A percentile compares a stretch with the other conserved stretches of the same genome.
Conservation (phyloP, 306 rosid species). For the Macrotyloma uniflorum region DNA sequence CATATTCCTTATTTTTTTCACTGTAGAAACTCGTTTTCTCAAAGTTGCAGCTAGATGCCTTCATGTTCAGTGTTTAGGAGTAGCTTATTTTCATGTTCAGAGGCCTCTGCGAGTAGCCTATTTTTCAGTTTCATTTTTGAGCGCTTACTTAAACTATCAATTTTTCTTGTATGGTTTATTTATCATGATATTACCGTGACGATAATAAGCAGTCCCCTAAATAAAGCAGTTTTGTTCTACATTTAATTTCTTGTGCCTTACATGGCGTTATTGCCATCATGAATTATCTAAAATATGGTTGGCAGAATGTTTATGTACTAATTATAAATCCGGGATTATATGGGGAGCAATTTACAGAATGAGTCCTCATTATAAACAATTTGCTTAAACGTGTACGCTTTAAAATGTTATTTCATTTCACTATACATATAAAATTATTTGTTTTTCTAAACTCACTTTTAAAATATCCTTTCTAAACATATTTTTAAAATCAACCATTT, state of each 20-base stretch:
- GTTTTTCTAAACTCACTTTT: not conserved
- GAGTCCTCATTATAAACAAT: too few species aligned
- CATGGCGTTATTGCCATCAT: not conserved
- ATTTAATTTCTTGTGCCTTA: too few species aligned
- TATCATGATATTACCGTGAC: not conserved
- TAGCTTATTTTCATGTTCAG: not conserved
- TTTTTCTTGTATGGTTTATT: not conserved
- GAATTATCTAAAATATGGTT: not conserved
- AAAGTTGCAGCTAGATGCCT: slow-evolving; percentile 22
- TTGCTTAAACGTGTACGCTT: too few species aligned
- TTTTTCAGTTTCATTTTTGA: slow-evolving; percentile 22
- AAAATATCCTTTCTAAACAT: not conserved
- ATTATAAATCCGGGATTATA: too few species aligned
- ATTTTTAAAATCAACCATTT: not conserved
- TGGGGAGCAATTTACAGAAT: too few species aligned
- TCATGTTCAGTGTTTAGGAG: too few species aligned
- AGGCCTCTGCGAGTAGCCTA: not conserved
- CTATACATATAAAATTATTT: not conserved
- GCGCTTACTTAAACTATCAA: not conserved
- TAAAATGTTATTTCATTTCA: not conserved
- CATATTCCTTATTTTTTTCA: slow-evolving; percentile 16
- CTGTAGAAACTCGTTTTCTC: slow-evolving; percentile 19
- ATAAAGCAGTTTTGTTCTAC: slow-evolving; percentile 18
- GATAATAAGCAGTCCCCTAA: not conserved
- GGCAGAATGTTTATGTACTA: too few species aligned